Conservation (phyloP, 306 rosid genomes). For the Pyrus betulifolia region DNA sequence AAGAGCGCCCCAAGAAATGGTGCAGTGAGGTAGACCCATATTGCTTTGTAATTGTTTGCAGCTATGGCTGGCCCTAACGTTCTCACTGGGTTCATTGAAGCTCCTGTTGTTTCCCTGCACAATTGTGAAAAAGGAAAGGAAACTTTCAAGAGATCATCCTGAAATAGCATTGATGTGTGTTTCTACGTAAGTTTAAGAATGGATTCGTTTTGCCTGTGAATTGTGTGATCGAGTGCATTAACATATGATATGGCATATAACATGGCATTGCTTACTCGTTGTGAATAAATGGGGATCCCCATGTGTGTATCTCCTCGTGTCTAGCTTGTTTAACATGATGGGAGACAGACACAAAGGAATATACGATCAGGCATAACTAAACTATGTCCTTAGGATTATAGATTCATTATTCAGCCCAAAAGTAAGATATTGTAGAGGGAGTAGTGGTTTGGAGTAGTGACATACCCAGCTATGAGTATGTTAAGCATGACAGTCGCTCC, state of each 20-base stretch:
- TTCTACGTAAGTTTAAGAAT: not conserved
- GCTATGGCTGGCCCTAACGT: constrained; percentile 86
- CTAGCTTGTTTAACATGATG: too few species aligned
- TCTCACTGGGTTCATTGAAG: constrained; percentile 86
- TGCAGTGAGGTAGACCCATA: constrained; percentile 79
- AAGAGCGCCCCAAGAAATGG: constrained; percentile 75
- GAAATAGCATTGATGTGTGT: not conserved
- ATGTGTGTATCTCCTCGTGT: too few species aligned
- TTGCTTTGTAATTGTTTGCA: constrained; percentile 64
- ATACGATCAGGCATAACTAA: too few species aligned
- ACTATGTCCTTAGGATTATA: too few species aligned
- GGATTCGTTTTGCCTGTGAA: not conserved
- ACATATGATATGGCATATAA: too few species aligned
- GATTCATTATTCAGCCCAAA: not conserved
- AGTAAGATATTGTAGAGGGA: not conserved
- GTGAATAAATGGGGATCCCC: not conserved
- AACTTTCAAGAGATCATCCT: not conserved
- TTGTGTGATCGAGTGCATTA: not conserved
- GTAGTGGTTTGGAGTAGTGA: not conserved
- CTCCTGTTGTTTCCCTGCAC: constrained; percentile 66
- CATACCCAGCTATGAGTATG: constrained; percentile 86
- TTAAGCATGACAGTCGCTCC: constrained; percentile 92
- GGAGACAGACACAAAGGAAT: too few species aligned
- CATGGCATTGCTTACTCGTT: too few species aligned
- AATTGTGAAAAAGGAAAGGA: not conserved